phyloP scores from a whole-genome alignment of 2,329 filamentous ascomycete genomes.

The Talaromyces sp. region DNA sequence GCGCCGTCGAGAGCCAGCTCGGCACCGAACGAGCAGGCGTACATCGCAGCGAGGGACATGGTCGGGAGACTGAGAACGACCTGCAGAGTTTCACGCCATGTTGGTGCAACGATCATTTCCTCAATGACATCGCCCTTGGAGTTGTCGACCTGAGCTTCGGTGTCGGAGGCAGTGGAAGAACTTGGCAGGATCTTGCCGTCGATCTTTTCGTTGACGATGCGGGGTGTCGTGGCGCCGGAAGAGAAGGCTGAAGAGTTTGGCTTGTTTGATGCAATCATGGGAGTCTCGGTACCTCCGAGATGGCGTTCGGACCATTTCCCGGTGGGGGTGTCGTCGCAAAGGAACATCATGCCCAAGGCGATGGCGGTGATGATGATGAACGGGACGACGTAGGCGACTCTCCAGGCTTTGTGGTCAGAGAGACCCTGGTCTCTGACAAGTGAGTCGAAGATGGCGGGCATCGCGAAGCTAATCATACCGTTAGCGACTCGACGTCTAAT shows the following conservation, averaged over 20 bases:
- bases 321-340: conserved; percentile 77
- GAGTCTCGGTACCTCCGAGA: conserved; percentile 47
- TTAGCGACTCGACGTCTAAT: background rate
- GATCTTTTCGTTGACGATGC: conserved; percentile 26
- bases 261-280: conserved; percentile 21
- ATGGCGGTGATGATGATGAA: conserved; percentile 68
- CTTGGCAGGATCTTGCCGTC: conserved; percentile 22
- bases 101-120: conserved; percentile 62
- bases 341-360: conserved; percentile 64
- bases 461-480: conserved; percentile 60
- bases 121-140: conserved; percentile 44
- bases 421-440: conserved; percentile 59
- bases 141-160: conserved; percentile 41
- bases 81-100: conserved; percentile 56
- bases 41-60: conserved; percentile 50
- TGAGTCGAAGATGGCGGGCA: conserved; percentile 84
- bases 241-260: conserved; percentile 15
- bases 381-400: conserved; percentile 78
- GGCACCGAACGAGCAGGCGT: conserved; percentile 59
- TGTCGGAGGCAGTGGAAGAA: conserved; percentile 16
- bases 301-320: conserved; percentile 76
- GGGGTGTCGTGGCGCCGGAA: conserved; percentile 23
- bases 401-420: conserved; percentile 68
- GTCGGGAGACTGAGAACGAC: conserved; percentile 61
- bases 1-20: conserved; percentile 61